Percentiles rank a stretch among this genome's conserved stretches.
Evolutionary conservation across 2,329 filamentous ascomycete genomes (phyloP).

Genomic region (Zasmidium cellare): DNA sequence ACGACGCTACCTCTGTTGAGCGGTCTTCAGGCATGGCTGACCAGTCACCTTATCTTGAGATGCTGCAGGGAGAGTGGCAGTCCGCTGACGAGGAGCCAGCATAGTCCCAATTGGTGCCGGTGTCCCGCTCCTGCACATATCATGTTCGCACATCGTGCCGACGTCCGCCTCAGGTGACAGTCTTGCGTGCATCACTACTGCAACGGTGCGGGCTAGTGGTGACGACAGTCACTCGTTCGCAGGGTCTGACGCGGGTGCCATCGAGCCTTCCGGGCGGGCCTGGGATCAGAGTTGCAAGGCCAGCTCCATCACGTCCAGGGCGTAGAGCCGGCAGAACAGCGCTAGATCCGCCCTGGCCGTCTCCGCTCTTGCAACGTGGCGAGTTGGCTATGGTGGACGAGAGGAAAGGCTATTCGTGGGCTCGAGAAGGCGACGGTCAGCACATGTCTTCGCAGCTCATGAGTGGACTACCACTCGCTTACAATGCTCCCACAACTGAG

Average conservation of each 20-base stretch:
- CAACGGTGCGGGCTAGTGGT: slow-evolving; percentile 44
- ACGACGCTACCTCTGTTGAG: slow-evolving; percentile 5
- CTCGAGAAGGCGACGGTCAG: slow-evolving; percentile 17
- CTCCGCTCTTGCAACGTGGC: slow-evolving; percentile 56
- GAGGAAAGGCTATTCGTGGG: slow-evolving; percentile 28
- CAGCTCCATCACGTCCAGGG: slow-evolving; percentile 41
- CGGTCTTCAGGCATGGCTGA: slow-evolving; percentile 30
- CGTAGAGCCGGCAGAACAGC: slow-evolving; percentile 17
- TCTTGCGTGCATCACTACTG: slow-evolving; percentile 42
- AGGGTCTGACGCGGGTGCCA: slow-evolving; percentile 36
- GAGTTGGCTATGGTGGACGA: slow-evolving; percentile 38
- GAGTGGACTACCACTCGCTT: slow-evolving; percentile 1
- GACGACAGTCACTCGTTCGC: slow-evolving; percentile 43
- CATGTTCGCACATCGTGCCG: slow-evolving; percentile 27
- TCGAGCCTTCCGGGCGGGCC: slow-evolving; percentile 21
- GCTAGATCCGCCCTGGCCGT: slow-evolving; percentile 42
- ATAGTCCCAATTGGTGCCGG: slow-evolving; percentile 21
- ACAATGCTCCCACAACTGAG: slow-evolving; percentile 1
- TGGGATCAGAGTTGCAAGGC: slow-evolving; percentile 32
- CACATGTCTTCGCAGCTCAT: not conserved
- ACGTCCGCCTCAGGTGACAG: slow-evolving; percentile 39
- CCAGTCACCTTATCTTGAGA: slow-evolving; percentile 52
- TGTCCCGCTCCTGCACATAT: slow-evolving; percentile 19
- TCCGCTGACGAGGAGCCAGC: slow-evolving; percentile 15
- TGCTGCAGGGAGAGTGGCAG: slow-evolving; percentile 39